Percentiles rank a stretch among this genome's conserved stretches.
These are phyloP conservation scores for Neodidymelliopsis sp. DNA, from an alignment of 2,329 filamentous ascomycete genomes.

Conservation along the genomic window DNA sequence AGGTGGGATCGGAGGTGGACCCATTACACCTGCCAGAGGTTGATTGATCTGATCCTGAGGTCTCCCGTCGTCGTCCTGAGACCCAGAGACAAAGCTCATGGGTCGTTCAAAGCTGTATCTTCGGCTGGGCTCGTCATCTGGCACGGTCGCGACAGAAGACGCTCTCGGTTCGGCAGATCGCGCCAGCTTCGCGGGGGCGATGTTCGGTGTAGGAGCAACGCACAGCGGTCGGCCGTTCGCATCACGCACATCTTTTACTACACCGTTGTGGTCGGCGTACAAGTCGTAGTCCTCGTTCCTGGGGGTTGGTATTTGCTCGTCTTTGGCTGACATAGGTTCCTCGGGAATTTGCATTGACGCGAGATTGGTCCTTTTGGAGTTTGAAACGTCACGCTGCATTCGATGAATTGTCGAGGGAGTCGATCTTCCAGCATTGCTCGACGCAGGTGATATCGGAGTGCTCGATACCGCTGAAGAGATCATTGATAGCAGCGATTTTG, in stretches of 20 bases:
- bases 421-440: slow-evolving; percentile 38
- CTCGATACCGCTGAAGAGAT: slow-evolving; percentile 48
- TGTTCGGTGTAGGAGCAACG: slow-evolving; percentile 12
- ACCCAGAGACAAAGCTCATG: slow-evolving; percentile 49
- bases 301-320: slow-evolving; percentile 24
- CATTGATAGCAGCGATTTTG: slow-evolving; percentile 46
- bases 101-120: slow-evolving; percentile 45
- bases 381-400: slow-evolving; percentile 34
- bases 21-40: slow-evolving; percentile 10
- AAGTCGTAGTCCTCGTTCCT: slow-evolving; percentile 44
- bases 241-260: slow-evolving; percentile 45
- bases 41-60: slow-evolving; percentile 49
- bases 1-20: slow-evolving; percentile 10
- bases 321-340: slow-evolving; percentile 26
- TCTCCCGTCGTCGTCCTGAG: slow-evolving; percentile 43
- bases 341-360: slow-evolving; percentile 35
- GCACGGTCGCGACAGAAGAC: slow-evolving; percentile 6
- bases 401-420: slow-evolving; percentile 40
- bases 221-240: slow-evolving; percentile 40
- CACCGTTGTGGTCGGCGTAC: slow-evolving; percentile 48
- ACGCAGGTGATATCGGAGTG: slow-evolving; percentile 38
- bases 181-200: slow-evolving; percentile 11
- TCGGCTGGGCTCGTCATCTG: slow-evolving; percentile 28
- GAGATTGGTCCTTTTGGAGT: slow-evolving; percentile 26
- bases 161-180: slow-evolving; percentile 7